Percentiles rank a stretch among this genome's conserved stretches.
phyloP scores from a whole-genome alignment of 2,329 filamentous ascomycete genomes.

The Aspergillus ustus region DNA sequence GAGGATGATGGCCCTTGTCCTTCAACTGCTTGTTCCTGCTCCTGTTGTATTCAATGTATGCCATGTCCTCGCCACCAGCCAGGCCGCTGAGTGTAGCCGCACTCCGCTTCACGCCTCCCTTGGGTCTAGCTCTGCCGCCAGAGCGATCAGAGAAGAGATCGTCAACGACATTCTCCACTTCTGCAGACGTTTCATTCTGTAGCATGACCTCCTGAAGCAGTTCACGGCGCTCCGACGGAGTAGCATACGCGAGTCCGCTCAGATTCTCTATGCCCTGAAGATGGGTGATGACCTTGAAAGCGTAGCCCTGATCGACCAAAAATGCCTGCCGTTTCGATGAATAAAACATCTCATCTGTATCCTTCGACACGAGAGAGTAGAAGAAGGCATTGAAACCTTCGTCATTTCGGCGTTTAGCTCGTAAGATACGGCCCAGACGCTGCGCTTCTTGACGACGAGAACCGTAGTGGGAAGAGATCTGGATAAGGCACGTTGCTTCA shows the following conservation, averaged over 20 bases:
- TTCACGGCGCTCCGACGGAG: conserved; percentile 79
- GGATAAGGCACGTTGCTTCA: conserved; percentile 94
- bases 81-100: conserved; percentile 85
- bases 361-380: conserved; percentile 95
- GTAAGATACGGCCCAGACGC: conserved; percentile 85
- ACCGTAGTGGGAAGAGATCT: conserved; percentile 96
- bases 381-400: conserved; percentile 99
- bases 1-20: conserved; percentile 63
- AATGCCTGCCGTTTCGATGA: conserved; percentile 97
- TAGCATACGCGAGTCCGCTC: conserved; percentile 77
- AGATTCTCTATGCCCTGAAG: conserved; percentile 88
- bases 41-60: conserved; percentile 86
- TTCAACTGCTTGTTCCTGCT: conserved; percentile 70
- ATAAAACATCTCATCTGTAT: conserved; percentile 97
- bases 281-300: conserved; percentile 98
- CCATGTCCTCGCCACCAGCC: conserved; percentile 94
- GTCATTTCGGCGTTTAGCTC: conserved; percentile 94
- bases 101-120: conserved; percentile 71
- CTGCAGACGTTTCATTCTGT: conserved; percentile 76
- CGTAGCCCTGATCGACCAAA: conserved; percentile 95
- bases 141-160: conserved; percentile 67
- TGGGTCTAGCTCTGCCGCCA: conserved; percentile 51
- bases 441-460: conserved; percentile 97
- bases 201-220: conserved; percentile 87
- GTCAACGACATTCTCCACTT: conserved; percentile 71